A percentile compares a stretch with the other conserved stretches of the same genome.
Evolutionary conservation across 2,329 filamentous ascomycete genomes (phyloP).

Genomic region (Alternaria sp.): DNA sequence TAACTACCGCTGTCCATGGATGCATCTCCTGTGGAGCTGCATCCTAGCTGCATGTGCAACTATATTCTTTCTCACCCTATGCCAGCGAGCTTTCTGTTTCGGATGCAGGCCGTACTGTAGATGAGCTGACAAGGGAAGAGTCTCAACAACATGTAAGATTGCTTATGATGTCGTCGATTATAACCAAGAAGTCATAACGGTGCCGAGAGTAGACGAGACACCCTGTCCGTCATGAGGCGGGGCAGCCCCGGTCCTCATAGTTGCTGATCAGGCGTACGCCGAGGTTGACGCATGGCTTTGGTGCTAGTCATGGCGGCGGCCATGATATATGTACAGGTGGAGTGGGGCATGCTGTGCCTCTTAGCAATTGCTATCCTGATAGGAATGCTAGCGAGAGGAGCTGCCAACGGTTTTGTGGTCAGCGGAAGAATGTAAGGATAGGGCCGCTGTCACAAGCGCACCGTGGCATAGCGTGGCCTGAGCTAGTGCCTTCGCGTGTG

Average conservation of each 20-base stretch:
- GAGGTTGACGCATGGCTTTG: background rate
- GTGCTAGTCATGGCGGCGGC: background rate
- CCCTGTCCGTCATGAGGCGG: background rate
- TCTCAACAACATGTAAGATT: constrained; percentile 11
- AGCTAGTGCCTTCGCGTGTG: constrained; percentile 9
- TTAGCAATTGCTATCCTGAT: background rate
- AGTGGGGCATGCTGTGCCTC: constrained; percentile 4
- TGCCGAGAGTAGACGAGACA: constrained; percentile 3
- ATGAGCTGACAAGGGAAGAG: constrained; percentile 3
- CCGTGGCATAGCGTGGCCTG: constrained; percentile 1
- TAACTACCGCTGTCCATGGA: constrained; percentile 5
- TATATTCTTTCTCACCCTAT: constrained; percentile 10
- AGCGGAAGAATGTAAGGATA: constrained; percentile 4
- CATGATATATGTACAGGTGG: background rate
- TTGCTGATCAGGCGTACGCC: background rate
- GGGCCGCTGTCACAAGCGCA: constrained; percentile 14
- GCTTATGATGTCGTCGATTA: background rate
- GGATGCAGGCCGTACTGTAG: constrained; percentile 9
- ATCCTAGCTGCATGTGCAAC: constrained; percentile 3
- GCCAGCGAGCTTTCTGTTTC: constrained; percentile 5
- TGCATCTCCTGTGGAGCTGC: constrained; percentile 1
- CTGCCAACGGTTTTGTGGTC: constrained; percentile 1
- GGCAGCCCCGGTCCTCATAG: constrained; percentile 3
- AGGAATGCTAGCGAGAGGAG: background rate
- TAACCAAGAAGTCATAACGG: background rate